Evolutionary conservation across 768 basidiomycete species (phyloP).

Genomic region (Mycena indigotica): DNA sequence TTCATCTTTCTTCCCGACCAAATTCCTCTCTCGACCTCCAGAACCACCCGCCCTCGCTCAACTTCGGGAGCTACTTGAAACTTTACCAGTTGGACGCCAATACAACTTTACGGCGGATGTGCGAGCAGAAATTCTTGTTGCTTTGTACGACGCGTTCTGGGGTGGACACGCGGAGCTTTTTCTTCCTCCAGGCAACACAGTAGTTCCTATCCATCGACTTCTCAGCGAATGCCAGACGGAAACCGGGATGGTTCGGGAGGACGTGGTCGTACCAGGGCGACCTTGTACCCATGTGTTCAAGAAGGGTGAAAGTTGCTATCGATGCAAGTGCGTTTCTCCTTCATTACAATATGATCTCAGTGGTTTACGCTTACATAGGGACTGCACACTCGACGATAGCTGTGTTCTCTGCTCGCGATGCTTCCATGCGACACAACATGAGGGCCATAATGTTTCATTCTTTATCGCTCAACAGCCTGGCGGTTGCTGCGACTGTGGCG

Average conservation of each 20-base stretch:
- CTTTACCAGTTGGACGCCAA: constrained; percentile 78
- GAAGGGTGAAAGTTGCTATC: constrained; percentile 89
- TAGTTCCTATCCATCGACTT: constrained; percentile 62
- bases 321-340: constrained; percentile 76
- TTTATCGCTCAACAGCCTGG: constrained; percentile 91
- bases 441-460: constrained; percentile 89
- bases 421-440: constrained; percentile 86
- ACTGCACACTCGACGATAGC: constrained; percentile 87
- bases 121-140: constrained; percentile 78
- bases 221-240: constrained; percentile 72
- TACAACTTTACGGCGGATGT: constrained; percentile 74
- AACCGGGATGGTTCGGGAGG: constrained; percentile 58
- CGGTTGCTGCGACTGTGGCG: constrained; percentile 95
- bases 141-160: constrained; percentile 83
- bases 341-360: neutral
- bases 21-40: constrained; percentile 55
- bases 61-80: constrained; percentile 75
- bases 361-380: constrained; percentile 47
- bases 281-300: constrained; percentile 86
- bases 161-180: constrained; percentile 74
- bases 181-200: constrained; percentile 63
- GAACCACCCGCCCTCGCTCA: constrained; percentile 64
- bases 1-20: constrained; percentile 45
- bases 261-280: constrained; percentile 65
- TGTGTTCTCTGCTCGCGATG: constrained; percentile 90